A percentile compares a stretch with the other conserved stretches of the same genome.
phyloP scores from a whole-genome alignment of 495 filamentous ascomycete species.

The Rhypophila decipiens region DNA sequence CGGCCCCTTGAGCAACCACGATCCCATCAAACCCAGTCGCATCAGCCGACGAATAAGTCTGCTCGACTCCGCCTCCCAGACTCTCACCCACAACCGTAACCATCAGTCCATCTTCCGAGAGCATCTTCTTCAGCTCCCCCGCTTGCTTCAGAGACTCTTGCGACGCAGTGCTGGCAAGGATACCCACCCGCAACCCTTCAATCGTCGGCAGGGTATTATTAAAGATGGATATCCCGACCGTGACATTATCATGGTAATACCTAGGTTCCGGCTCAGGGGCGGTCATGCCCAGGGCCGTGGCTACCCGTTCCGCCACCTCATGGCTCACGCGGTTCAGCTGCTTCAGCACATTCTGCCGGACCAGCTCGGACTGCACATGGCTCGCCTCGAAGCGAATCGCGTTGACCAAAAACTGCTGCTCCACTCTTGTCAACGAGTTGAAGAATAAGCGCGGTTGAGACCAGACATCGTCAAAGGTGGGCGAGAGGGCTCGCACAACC shows the following conservation, averaged over 20 bases:
- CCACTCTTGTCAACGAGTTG: slow-evolving; percentile 63
- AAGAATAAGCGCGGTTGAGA: slow-evolving; percentile 69
- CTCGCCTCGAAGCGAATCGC: slow-evolving; percentile 69
- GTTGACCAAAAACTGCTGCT: slow-evolving; percentile 74
- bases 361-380: slow-evolving; percentile 48
- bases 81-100: slow-evolving; percentile 59
- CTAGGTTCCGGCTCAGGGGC: slow-evolving; percentile 53
- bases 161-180: slow-evolving; percentile 46
- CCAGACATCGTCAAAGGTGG: slow-evolving; percentile 71
- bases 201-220: slow-evolving; percentile 50
- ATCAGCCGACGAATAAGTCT: slow-evolving; percentile 66
- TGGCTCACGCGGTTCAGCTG: slow-evolving; percentile 69
- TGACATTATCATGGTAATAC: slow-evolving; percentile 68
- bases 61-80: slow-evolving; percentile 50
- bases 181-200: slow-evolving; percentile 60
- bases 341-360: slow-evolving; percentile 57
- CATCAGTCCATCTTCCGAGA: slow-evolving; percentile 45
- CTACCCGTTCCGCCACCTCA: slow-evolving; percentile 62
- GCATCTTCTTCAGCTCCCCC: slow-evolving; percentile 34
- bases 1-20: slow-evolving; percentile 52
- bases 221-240: slow-evolving; percentile 56
- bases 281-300: slow-evolving; percentile 51
- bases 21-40: slow-evolving; percentile 68
- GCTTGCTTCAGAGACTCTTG: slow-evolving; percentile 41
- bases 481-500: slow-evolving; percentile 52